A percentile compares a stretch with the other conserved stretches of the same genome.
Evolutionary conservation across 768 basidiomycete species (phyloP).

Genomic region (Amanita inopinata): DNA sequence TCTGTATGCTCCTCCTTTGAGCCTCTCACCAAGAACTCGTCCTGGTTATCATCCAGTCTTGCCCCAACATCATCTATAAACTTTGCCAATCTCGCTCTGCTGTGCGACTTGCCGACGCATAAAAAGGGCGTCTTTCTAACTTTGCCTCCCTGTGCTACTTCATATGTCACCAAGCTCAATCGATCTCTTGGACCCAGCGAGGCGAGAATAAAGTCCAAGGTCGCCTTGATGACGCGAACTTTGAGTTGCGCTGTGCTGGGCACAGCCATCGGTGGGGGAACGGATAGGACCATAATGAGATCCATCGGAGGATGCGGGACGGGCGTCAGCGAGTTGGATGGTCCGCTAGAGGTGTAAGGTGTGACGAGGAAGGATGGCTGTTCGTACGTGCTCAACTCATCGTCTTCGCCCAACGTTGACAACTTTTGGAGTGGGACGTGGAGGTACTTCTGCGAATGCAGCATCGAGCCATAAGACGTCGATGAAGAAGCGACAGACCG

Average conservation of each 20-base stretch:
- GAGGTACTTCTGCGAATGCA: slow-evolving; percentile 24
- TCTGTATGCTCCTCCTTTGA: slow-evolving; percentile 91
- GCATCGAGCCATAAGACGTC: slow-evolving; percentile 57
- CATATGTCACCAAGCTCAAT: slow-evolving; percentile 85
- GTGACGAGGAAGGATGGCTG: slow-evolving; percentile 50
- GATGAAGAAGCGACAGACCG: slow-evolving; percentile 68
- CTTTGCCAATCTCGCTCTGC: slow-evolving; percentile 57
- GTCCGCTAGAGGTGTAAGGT: slow-evolving; percentile 62
- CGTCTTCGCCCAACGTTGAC: slow-evolving; percentile 62
- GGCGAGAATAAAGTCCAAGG: slow-evolving; percentile 79
- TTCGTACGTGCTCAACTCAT: slow-evolving; percentile 52
- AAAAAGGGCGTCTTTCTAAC: slow-evolving; percentile 95
- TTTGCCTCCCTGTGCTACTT: slow-evolving; percentile 72
- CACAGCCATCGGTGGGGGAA: slow-evolving; percentile 63
- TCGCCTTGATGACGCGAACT: slow-evolving; percentile 77
- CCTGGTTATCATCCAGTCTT: slow-evolving; percentile 30
- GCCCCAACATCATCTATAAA: slow-evolving; percentile 68
- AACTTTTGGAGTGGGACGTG: slow-evolving; percentile 39
- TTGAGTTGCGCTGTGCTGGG: slow-evolving; percentile 82
- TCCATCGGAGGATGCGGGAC: slow-evolving; percentile 84
- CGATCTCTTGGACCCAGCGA: slow-evolving; percentile 73
- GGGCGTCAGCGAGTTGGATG: slow-evolving; percentile 73
- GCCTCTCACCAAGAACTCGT: slow-evolving; percentile 55
- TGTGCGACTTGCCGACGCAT: slow-evolving; percentile 55
- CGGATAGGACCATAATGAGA: slow-evolving; percentile 83